Evolutionary conservation across 106 monocot genomes (phyloP).

Genomic region (Platanthera guangdongensis): DNA sequence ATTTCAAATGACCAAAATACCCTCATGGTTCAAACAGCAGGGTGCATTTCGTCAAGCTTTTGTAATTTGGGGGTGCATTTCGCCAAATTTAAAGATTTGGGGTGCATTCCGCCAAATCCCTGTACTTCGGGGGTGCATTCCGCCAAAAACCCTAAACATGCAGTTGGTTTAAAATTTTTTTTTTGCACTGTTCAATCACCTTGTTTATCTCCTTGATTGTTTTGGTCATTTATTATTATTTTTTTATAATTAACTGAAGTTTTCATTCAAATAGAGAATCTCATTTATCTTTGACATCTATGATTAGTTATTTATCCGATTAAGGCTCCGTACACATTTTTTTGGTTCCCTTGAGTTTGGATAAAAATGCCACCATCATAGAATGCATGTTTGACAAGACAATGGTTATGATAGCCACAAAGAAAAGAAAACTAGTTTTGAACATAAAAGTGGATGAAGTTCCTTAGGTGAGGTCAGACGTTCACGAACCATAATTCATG

Average conservation of each 20-base stretch:
- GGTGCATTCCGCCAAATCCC: too few species aligned
- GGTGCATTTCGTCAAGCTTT: too few species aligned
- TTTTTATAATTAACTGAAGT: not conserved
- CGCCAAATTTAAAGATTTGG: too few species aligned
- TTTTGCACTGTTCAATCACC: not conserved
- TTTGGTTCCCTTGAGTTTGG: not conserved
- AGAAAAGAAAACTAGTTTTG: not conserved
- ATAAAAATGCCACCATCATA: not conserved
- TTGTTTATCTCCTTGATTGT: not conserved
- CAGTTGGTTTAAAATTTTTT: not conserved
- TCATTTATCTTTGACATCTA: not conserved
- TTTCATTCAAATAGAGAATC: not conserved
- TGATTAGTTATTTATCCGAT: not conserved
- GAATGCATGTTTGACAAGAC: not conserved
- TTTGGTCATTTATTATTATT: too few species aligned
- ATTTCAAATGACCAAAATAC: too few species aligned
- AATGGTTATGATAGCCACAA: not conserved
- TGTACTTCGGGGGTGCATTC: too few species aligned
- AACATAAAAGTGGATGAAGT: too few species aligned
- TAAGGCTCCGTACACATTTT: not conserved
- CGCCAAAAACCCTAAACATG: too few species aligned
- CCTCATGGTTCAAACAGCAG: too few species aligned
- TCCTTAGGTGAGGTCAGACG: too few species aligned
- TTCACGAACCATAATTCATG: too few species aligned
- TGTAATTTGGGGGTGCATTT: too few species aligned